Conservation (phyloP, 2,329 filamentous ascomycete species). For the Annulohypoxylon truncatum region DNA sequence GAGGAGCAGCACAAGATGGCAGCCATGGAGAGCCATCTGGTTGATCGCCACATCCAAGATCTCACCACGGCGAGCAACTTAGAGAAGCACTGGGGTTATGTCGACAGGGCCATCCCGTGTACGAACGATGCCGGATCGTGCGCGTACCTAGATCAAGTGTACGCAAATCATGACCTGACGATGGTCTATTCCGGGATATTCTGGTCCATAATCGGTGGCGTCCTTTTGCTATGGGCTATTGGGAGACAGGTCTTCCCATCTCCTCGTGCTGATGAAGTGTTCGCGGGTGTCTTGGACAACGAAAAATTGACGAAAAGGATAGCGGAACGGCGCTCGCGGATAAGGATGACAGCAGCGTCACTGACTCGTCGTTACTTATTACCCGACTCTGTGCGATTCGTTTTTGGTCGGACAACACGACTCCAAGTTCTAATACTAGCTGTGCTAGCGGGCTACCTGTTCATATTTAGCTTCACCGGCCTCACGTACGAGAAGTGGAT, state of each 20-base stretch:
- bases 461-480: conserved; percentile 76
- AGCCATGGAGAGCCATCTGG: conserved; percentile 35
- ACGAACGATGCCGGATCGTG: conserved; percentile 68
- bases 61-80: conserved; percentile 52
- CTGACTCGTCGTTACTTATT: conserved; percentile 66
- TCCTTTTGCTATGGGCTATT: conserved; percentile 59
- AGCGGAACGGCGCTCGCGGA: conserved; percentile 39
- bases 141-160: conserved; percentile 66
- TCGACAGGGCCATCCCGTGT: conserved; percentile 65
- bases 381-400: conserved; percentile 64
- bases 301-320: conserved; percentile 34
- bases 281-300: conserved; percentile 25
- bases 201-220: conserved; percentile 59
- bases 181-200: conserved; percentile 64
- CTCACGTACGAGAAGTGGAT: conserved; percentile 76
- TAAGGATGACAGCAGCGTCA: conserved; percentile 55
- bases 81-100: conserved; percentile 68
- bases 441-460: conserved; percentile 69
- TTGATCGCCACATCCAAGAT: conserved; percentile 59
- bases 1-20: conserved; percentile 39
- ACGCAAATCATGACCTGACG: conserved; percentile 59
- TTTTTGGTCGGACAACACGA: conserved; percentile 76
- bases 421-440: conserved; percentile 73
- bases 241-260: conserved; percentile 46
- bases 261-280: conserved; percentile 42